Percentiles rank a stretch among this genome's conserved stretches.
Conservation (phyloP, 345 rosid genomes). For the Mercurialis annua region DNA sequence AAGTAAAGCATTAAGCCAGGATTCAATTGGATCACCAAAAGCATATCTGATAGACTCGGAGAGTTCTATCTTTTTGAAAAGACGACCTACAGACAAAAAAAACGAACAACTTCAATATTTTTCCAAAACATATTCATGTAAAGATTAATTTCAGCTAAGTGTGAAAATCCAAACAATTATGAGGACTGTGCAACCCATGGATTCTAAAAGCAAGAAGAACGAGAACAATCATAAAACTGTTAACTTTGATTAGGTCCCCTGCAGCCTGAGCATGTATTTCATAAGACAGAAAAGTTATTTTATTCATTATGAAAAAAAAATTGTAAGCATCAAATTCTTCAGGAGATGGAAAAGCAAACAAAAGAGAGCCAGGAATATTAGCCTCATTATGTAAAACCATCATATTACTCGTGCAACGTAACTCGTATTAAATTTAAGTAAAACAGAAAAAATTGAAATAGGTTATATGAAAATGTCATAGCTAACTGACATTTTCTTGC, state of each 20-base stretch:
- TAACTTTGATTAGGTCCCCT: neutral
- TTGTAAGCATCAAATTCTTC: constrained; percentile 2
- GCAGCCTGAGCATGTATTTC: neutral
- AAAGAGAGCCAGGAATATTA: neutral
- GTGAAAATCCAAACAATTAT: neutral
- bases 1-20: constrained; percentile 87
- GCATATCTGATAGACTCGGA: constrained; percentile 91
- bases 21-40: constrained; percentile 91
- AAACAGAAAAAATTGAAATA: neutral
- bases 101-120: constrained; percentile 16
- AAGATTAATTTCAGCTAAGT: neutral
- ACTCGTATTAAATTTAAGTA: too few species aligned
- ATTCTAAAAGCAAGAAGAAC: neutral
- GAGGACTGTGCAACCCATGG: neutral
- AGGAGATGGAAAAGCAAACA: neutral
- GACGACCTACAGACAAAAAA: constrained; percentile 53
- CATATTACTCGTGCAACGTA: too few species aligned
- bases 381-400: neutral
- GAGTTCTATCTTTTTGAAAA: constrained; percentile 88
- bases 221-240: neutral
- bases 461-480: too few species aligned
- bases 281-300: neutral
- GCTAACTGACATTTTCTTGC: too few species aligned
- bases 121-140: neutral
- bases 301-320: neutral